A percentile compares a stretch with the other conserved stretches of the same genome.
Evolutionary conservation across 2,329 filamentous ascomycete species (phyloP).

Genomic region (Harringtonia lauricola): DNA sequence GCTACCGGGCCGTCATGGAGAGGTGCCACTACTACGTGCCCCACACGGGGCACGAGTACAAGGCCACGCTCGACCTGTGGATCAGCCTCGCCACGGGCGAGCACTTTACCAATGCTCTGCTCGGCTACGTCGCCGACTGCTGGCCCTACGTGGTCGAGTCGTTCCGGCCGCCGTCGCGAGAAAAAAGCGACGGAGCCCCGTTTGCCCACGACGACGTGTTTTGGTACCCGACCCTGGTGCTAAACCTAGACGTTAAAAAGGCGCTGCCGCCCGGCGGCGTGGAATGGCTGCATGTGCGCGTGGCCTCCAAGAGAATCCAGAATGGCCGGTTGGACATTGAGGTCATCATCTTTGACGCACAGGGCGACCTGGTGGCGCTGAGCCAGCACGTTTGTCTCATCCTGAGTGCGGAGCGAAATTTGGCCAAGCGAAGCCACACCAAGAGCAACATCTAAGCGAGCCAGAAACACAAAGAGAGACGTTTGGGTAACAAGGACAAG

Average conservation of each 20-base stretch:
- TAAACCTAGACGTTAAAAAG: slow-evolving; percentile 73
- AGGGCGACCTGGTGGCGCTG: slow-evolving; percentile 54
- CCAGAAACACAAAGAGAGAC: no score
- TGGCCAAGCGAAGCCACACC: slow-evolving; percentile 7
- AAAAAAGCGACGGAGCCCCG: background rate
- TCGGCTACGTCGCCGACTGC: slow-evolving; percentile 58
- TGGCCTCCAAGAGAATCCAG: slow-evolving; percentile 53
- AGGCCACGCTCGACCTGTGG: slow-evolving; percentile 52
- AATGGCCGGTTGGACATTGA: slow-evolving; percentile 69
- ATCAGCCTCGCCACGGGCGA: slow-evolving; percentile 47
- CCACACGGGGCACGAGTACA: background rate
- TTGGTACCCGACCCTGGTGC: slow-evolving; percentile 67
- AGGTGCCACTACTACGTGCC: slow-evolving; percentile 23
- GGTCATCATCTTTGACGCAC: slow-evolving; percentile 52
- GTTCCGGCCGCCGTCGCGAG: slow-evolving; percentile 14
- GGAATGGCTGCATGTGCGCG: slow-evolving; percentile 60
- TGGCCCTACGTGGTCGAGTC: slow-evolving; percentile 56
- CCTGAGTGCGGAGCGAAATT: slow-evolving; percentile 52
- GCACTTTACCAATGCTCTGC: slow-evolving; percentile 49
- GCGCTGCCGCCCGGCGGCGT: slow-evolving; percentile 53
- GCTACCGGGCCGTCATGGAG: slow-evolving; percentile 15
- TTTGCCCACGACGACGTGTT: slow-evolving; percentile 19
- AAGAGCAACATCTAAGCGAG: background rate
- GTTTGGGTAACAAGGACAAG: background rate
- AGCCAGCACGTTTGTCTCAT: slow-evolving; percentile 59